phyloP scores from a whole-genome alignment of 106 monocot genomes.

The Dioscorea alata region DNA sequence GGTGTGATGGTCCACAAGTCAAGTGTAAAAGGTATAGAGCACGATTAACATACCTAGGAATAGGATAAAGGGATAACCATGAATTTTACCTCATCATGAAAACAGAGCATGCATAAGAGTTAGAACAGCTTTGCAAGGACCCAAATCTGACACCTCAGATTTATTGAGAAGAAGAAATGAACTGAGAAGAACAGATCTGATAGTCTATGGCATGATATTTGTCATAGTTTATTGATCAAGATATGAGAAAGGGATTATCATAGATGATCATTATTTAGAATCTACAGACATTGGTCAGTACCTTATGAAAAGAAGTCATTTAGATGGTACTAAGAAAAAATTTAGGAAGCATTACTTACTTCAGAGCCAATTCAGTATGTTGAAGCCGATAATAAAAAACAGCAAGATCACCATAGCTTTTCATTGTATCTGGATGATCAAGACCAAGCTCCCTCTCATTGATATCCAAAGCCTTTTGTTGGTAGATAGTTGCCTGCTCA shows the following conservation, averaged over 20 bases:
- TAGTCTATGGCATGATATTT: no score
- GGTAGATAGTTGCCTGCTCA: slow-evolving; percentile 69
- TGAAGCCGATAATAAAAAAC: slow-evolving; percentile 85
- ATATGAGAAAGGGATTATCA: no score
- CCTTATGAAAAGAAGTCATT: no score
- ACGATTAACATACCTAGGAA: slow-evolving; percentile 87
- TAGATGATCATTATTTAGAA: no score
- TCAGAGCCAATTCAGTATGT: slow-evolving; percentile 72
- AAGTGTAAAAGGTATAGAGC: slow-evolving; percentile 91
- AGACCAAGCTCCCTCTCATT: slow-evolving; percentile 83
- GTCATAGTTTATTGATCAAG: no score
- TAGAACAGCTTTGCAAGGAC: no score
- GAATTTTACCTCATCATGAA: background rate
- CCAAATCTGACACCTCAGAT: no score
- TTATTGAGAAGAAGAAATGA: no score
- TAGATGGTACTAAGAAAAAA: background rate
- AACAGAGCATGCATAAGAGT: no score
- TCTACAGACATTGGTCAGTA: no score
- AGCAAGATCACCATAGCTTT: slow-evolving; percentile 85
- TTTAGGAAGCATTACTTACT: slow-evolving; percentile 32
- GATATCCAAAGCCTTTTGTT: slow-evolving; percentile 79
- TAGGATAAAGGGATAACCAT: background rate
- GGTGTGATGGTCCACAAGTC: slow-evolving; percentile 94
- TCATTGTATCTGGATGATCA: slow-evolving; percentile 88
- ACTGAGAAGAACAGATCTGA: no score